phyloP scores from a whole-genome alignment of 148 eudicot genomes.

The Rhododendron ovatum region DNA sequence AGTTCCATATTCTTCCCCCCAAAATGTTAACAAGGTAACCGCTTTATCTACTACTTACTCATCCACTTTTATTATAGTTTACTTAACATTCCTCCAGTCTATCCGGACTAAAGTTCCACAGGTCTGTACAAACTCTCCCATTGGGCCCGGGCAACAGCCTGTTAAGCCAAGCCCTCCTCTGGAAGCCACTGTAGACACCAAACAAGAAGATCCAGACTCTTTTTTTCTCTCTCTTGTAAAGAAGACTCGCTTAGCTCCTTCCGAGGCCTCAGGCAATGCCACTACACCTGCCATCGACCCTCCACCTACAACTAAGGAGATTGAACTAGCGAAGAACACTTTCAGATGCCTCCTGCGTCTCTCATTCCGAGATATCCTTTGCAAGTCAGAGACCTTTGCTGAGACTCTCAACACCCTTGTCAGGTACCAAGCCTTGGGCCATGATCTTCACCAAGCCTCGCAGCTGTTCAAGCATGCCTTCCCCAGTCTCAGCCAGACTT shows the following conservation, averaged over 20 bases:
- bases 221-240: neutral
- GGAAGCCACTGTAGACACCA: neutral
- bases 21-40: neutral
- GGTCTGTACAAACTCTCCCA: neutral
- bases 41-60: neutral
- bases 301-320: neutral
- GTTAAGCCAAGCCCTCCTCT: neutral
- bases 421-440: neutral
- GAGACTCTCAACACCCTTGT: neutral
- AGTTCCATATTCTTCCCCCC: neutral
- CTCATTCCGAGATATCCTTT: neutral
- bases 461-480: neutral
- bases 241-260: neutral
- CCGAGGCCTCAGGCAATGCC: neutral
- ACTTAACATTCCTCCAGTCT: neutral
- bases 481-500: neutral
- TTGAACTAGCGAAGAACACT: neutral
- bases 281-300: neutral
- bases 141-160: neutral
- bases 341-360: neutral
- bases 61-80: too few species aligned
- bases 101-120: neutral
- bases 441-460: neutral
- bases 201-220: neutral
- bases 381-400: neutral